Conservation (phyloP, 495 filamentous ascomycete genomes). For the Astrothelium subdiscretum region DNA sequence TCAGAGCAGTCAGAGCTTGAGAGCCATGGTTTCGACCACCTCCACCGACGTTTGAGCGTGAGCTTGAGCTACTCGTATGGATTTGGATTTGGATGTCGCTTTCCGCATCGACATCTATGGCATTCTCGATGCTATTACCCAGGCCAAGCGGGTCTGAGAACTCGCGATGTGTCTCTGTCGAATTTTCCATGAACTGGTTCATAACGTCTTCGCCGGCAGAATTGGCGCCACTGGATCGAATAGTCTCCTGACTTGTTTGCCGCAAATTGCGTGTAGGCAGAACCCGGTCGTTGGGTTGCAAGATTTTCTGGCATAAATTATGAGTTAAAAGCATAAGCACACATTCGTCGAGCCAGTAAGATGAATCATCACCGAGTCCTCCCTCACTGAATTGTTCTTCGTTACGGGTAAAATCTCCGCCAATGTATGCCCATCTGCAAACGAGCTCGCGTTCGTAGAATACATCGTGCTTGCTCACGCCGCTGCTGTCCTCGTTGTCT, state of each 20-base stretch:
- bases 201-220: neutral
- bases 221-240: neutral
- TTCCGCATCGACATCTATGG: neutral
- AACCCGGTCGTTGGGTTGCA: neutral
- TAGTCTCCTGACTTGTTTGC: neutral
- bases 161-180: neutral
- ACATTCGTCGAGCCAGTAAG: neutral
- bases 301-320: neutral
- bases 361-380: no score
- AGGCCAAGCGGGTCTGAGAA: neutral
- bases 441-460: slow-evolving; percentile 12
- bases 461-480: slow-evolving; percentile 20
- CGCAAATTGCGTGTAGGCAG: neutral
- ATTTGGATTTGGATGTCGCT: neutral
- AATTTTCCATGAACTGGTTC: neutral
- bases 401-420: neutral
- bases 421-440: slow-evolving; percentile 20
- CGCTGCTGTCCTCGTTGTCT: slow-evolving; percentile 4
- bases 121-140: neutral
- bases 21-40: no score
- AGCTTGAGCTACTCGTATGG: no score
- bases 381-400: no score
- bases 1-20: no score
- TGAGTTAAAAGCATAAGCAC: neutral
- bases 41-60: no score